phyloP scores from a whole-genome alignment of 352 stramenopile species.

The Globisporangium mamillatum region DNA sequence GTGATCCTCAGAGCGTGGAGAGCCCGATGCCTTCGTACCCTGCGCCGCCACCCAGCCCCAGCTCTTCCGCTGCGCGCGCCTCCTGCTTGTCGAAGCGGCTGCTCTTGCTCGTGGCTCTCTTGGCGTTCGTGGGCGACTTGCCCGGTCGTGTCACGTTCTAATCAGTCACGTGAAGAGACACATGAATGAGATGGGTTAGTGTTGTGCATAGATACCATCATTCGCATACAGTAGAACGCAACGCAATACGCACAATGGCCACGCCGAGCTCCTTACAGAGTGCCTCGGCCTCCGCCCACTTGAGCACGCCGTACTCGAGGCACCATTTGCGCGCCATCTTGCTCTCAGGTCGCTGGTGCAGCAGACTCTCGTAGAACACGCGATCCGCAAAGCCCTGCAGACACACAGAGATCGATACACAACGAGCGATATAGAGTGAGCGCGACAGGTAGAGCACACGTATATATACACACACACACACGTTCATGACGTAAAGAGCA shows the following conservation, averaged over 20 bases:
- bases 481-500: too few species aligned
- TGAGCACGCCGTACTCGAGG: constrained; percentile 88
- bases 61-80: constrained; percentile 42
- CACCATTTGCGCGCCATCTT: constrained; percentile 90
- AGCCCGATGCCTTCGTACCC: constrained; percentile 68
- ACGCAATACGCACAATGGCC: constrained; percentile 35
- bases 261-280: constrained; percentile 78
- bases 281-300: constrained; percentile 77
- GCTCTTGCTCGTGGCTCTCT: constrained; percentile 27
- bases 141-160: constrained; percentile 51
- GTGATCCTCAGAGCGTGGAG: constrained; percentile 44
- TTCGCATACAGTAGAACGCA: not conserved
- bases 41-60: constrained; percentile 41
- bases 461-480: not conserved
- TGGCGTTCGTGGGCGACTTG: constrained; percentile 42
- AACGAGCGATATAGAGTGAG: not conserved
- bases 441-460: not conserved
- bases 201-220: constrained; percentile 13
- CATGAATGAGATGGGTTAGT: not conserved
- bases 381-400: constrained; percentile 79
- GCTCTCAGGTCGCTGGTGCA: constrained; percentile 81
- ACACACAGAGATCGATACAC: not conserved
- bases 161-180: not conserved
- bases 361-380: constrained; percentile 89
- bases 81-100: constrained; percentile 38